A percentile compares a stretch with the other conserved stretches of the same genome.
Conservation (phyloP, 2,329 filamentous ascomycete species). For the Diaporthe longicolla region DNA sequence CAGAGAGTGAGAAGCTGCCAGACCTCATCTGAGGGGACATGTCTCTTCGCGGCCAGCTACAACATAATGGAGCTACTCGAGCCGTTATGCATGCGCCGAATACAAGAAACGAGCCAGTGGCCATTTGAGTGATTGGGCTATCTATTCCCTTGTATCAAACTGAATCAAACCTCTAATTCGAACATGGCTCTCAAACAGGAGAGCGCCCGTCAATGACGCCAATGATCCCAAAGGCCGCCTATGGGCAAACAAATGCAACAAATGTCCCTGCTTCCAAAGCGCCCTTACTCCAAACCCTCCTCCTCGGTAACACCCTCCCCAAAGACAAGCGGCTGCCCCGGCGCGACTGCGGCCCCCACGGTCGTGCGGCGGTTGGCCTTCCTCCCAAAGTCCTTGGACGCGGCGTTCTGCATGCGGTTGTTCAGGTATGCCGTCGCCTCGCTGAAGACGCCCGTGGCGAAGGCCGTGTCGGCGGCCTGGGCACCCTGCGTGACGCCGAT, state of each 20-base stretch:
- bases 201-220: background rate
- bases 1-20: background rate
- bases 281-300: slow-evolving; percentile 32
- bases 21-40: no score
- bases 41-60: background rate
- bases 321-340: slow-evolving; percentile 48
- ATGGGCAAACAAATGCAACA: background rate
- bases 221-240: background rate
- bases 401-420: slow-evolving; percentile 61
- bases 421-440: slow-evolving; percentile 66
- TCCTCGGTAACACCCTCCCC: slow-evolving; percentile 49
- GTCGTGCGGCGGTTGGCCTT: slow-evolving; percentile 59
- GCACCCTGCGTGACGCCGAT: slow-evolving; percentile 50
- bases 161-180: background rate
- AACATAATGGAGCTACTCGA: background rate
- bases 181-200: background rate
- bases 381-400: slow-evolving; percentile 59
- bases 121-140: background rate
- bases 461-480: slow-evolving; percentile 46
- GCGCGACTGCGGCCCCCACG: slow-evolving; percentile 58
- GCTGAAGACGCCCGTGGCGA: slow-evolving; percentile 57
- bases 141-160: background rate
- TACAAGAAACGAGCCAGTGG: background rate
- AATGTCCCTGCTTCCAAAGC: no score
- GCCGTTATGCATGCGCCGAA: background rate